Base-by-base conservation (phyloP, 1,139 yeast genomes). In the Yamadazyma diospyri region DNA sequence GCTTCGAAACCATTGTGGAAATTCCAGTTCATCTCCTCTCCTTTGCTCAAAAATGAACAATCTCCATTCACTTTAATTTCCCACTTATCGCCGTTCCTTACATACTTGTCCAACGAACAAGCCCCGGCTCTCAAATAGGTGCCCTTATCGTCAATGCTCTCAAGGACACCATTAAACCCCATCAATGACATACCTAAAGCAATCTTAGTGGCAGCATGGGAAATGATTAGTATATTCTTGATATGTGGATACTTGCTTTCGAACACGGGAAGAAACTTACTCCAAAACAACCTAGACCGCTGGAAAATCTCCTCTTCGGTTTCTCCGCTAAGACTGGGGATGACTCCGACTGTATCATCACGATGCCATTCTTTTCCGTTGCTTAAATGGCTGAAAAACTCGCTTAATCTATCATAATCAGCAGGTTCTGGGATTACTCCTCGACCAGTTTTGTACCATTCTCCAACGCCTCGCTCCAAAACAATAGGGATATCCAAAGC, bases 21-120 rank as follows among this genome's bases (percentile, higher is more conserved):
- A 44, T 80, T 75, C 95, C 95, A 86, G 52, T 83, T 83, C 92
- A 87, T 84, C 57, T 85, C 95, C 55, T 86, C 95, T n/a, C 95
- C 95, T 6, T 71, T 58, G 2, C 70, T 55, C 42, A 86, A 64
- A 46, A 78, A 84, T 29, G 72, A 78, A 16, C 85, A 72, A 42
- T 76, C 72, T 13, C 95, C 95, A 50, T 81, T 81, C 69, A 72
- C 64, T 15, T 64, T 66, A 31, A 77, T 54, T 7, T 48, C 49
- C 89, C 94, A 86, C 27, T 53, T 51, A 6, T 58, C 53, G 2
- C 35, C 45, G n/a, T 45, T 40, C 4, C 27, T 23, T 32, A 16
- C 53, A 54, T 45, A 65, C 51, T 46, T 55, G 45, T 76, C 80
- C 32, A 52, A 52, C 32, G 61, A 64, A 44, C 62, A 71, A 17